Evolutionary conservation across 176 grass and related monocot species (phyloP).

Genomic region (Secale cereale): DNA sequence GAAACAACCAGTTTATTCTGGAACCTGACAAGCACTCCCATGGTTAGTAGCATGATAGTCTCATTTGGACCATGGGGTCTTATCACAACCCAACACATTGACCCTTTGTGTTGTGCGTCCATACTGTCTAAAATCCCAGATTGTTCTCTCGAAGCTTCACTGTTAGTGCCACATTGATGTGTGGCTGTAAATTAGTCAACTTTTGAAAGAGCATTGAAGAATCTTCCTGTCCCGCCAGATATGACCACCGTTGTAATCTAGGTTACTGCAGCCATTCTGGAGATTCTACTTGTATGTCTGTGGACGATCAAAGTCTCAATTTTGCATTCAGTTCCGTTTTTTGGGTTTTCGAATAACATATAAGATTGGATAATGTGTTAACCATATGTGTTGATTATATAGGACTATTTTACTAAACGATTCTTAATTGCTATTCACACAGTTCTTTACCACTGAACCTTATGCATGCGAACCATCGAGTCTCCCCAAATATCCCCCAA

Average conservation of each 20-base stretch:
- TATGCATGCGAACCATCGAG: slow-evolving; percentile 60
- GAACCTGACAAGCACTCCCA: neutral
- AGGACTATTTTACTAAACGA: slow-evolving; percentile 17
- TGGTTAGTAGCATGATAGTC: neutral
- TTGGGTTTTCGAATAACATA: slow-evolving; percentile 5
- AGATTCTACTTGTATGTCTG: neutral
- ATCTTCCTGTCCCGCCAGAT: neutral
- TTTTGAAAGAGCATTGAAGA: slow-evolving; percentile 13
- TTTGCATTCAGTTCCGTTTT: neutral
- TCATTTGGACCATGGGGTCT: slow-evolving; percentile 9
- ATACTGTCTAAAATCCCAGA: neutral
- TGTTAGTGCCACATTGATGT: neutral
- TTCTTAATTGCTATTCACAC: slow-evolving; percentile 14
- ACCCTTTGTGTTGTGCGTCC: neutral
- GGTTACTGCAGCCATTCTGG: neutral
- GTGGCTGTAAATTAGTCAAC: neutral
- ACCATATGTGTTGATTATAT: slow-evolving; percentile 19
- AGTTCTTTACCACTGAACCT: slow-evolving; percentile 86
- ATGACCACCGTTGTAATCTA: slow-evolving; percentile 3
- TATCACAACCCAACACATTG: slow-evolving; percentile 9
- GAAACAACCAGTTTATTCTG: slow-evolving; percentile 7
- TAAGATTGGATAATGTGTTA: neutral
- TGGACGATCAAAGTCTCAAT: neutral
- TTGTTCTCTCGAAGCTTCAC: neutral
- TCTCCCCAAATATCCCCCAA: slow-evolving; percentile 72